Percentiles rank a stretch among this genome's conserved stretches.
These are phyloP conservation scores for Themeda triandra DNA, from an alignment of 176 grass and related monocot genomes.

Conservation along the genomic window DNA sequence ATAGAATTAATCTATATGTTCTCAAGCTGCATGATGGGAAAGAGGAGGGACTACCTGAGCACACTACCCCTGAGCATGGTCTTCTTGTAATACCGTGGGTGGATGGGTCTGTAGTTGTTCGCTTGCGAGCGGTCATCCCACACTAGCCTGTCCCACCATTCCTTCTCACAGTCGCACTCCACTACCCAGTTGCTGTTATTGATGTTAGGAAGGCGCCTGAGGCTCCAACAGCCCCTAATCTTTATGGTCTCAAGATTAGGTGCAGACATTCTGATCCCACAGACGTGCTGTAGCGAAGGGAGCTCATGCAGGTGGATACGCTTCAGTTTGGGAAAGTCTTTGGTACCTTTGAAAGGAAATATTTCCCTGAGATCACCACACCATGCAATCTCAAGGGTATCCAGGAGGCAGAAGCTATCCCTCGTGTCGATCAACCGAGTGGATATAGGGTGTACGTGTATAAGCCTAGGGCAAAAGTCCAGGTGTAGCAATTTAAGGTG, in stretches of 20 bases:
- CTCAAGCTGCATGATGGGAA: too few species aligned
- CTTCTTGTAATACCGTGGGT: conserved; percentile 16
- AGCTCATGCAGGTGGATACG: conserved; percentile 3
- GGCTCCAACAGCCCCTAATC: conserved; percentile 30
- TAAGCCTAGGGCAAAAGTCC: neutral
- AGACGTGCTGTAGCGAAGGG: conserved; percentile 8
- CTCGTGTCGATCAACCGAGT: too few species aligned
- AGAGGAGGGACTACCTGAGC: neutral
- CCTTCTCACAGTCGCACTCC: neutral
- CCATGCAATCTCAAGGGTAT: neutral
- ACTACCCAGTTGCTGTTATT: neutral
- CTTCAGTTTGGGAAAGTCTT: neutral
- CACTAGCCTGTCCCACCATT: too few species aligned
- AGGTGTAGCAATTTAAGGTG: neutral
- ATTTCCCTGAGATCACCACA: neutral
- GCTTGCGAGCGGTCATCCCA: too few species aligned
- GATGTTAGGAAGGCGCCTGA: neutral
- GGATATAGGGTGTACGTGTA: too few species aligned
- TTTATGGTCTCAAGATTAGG: conserved; percentile 2
- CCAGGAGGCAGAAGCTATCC: too few species aligned
- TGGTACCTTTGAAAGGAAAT: neutral
- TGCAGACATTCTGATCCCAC: neutral
- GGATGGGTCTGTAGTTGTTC: neutral
- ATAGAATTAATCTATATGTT: neutral
- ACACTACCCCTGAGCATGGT: neutral